phyloP scores from a whole-genome alignment of 1,139 yeast species.

The Yamadazyma friedrichii region DNA sequence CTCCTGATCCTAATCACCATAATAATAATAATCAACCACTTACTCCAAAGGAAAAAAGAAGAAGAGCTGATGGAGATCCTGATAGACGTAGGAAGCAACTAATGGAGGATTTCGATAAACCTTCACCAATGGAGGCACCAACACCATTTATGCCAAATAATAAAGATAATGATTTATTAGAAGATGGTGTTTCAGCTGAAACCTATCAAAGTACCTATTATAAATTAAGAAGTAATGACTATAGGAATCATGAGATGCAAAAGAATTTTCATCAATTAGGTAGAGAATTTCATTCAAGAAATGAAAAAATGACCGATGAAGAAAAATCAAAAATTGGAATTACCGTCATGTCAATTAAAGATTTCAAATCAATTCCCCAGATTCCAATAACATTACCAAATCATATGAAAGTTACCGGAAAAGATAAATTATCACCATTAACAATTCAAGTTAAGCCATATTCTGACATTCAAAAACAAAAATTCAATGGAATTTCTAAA shows the following conservation, averaged over 20 bases:
- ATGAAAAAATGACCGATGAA: constrained; percentile 10
- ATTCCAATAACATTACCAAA: constrained; percentile 35
- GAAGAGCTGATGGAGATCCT: constrained; percentile 1
- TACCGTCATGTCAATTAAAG: constrained; percentile 24
- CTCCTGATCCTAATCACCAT: neutral
- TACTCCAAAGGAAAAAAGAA: constrained; percentile 1
- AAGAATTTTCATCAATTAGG: constrained; percentile 25
- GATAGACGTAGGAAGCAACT: constrained; percentile 14
- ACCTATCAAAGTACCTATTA: constrained; percentile 52
- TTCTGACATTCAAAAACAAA: constrained; percentile 56
- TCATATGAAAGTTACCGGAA: constrained; percentile 28
- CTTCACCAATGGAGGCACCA: constrained; percentile 10
- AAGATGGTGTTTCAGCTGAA: constrained; percentile 45
- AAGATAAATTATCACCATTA: constrained; percentile 12
- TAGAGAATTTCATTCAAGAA: constrained; percentile 15
- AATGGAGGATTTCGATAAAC: constrained; percentile 17
- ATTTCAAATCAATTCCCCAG: constrained; percentile 31
- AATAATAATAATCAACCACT: neutral
- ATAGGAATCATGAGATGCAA: constrained; percentile 38
- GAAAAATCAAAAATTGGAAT: constrained; percentile 15
- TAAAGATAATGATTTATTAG: constrained; percentile 37
- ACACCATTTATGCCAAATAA: constrained; percentile 27
- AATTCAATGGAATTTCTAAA: constrained; percentile 72
- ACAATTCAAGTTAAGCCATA: constrained; percentile 43
- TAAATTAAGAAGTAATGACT: constrained; percentile 47